Evolutionary conservation across 768 basidiomycete genomes (phyloP), one percentile per base, ranked within the genome.

Genomic region (Suillus decipiens): DNA sequence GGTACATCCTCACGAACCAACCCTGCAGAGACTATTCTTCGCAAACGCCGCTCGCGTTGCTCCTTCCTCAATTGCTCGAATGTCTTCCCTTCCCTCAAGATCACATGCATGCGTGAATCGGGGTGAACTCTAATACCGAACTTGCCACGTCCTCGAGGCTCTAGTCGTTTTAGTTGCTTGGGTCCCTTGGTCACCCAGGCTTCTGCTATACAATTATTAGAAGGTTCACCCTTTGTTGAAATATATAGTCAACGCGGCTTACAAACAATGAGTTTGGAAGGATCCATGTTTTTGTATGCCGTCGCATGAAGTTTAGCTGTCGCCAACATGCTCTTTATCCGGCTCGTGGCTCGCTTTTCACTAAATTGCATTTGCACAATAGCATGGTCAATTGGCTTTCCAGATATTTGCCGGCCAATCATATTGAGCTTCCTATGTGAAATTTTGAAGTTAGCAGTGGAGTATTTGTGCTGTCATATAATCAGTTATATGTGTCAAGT

Each of bases 311-410:
- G 87, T 71, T 92, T 90, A 2, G 95, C 95, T 1, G 91, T 86
- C 14, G 86, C 87, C 51, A 99, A 83, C 85, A 94, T 94, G 68
- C 89, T 92, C 84, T 93, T 89, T 63, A 99, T 86, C 64, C 93
- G 88, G 54, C 80, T 83, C 66, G 93, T 89, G 15, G 91, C 93
- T 28, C 93, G 85, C 78, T 99, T 99, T 75, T 96, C 90, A 66
- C 91, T 93, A 76, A 97, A 98, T 73, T 91, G 86, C 93, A 99
- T 96, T 70, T 99, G 96, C 62, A 98, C 80, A 72, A 99, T 96
- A 41, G 96, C 96, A 68, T 89, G 87, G 78, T 98, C 96, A 64
- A 98, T 89, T 19, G 96, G 95, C 69, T 94, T 90, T 22, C 93
- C 91, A 2, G 92, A 83, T 66, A 99, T 91, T 74, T 97, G 93